Conservation (phyloP, 2,329 filamentous ascomycete genomes). For the Chrysoporthe austroafricana region DNA sequence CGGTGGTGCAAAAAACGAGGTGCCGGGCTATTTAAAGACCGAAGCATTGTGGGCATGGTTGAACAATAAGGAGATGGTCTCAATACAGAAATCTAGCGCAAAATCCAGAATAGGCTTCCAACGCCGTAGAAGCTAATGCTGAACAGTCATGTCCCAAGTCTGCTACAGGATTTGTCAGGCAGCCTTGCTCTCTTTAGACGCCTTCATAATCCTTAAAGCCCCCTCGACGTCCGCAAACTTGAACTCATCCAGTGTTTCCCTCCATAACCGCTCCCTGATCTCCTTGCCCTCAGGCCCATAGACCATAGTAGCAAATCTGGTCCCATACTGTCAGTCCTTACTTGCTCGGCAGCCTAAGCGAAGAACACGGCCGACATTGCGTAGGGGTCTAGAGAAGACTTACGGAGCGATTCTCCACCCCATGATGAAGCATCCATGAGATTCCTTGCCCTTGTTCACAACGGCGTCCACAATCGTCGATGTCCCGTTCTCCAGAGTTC, state of each 20-base stretch:
- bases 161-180: neutral
- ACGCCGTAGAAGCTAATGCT: neutral
- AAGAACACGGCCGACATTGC: too few species aligned
- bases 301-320: constrained; percentile 7
- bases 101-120: neutral
- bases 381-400: neutral
- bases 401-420: constrained; percentile 12
- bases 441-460: constrained; percentile 14
- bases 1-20: too few species aligned
- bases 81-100: neutral
- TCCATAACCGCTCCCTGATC: constrained; percentile 2
- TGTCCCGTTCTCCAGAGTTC: constrained; percentile 10
- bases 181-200: neutral
- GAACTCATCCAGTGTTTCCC: constrained; percentile 8
- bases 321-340: neutral
- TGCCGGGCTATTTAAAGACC: too few species aligned
- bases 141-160: neutral
- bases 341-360: neutral
- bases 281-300: neutral
- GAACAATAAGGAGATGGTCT: too few species aligned
- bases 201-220: constrained; percentile 1
- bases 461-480: constrained; percentile 17
- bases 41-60: too few species aligned
- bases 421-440: constrained; percentile 20
- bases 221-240: constrained; percentile 1